Base-by-base conservation (phyloP, 192 early-diverging fungal genomes). In the Kappamyces sp. region DNA sequence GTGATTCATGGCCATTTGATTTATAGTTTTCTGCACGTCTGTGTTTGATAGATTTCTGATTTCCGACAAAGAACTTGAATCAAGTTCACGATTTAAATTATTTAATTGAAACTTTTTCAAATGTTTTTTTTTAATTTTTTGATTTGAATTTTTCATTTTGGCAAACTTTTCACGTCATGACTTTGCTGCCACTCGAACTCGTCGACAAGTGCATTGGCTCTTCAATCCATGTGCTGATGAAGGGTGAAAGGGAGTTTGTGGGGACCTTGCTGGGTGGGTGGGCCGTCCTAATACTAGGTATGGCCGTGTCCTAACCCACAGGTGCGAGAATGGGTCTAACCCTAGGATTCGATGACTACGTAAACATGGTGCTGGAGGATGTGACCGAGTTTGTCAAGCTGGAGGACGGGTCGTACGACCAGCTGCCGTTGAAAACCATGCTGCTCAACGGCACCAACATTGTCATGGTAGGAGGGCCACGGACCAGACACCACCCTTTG, bases 151-250 rank as follows among this genome's bases (percentile, higher is more conserved):
- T 35, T 57, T 36, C 55, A 40, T 4, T 35, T 57, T 40, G 55
- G 55, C 47, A 57, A 57, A 46, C 44, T 12, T n/a, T 57, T 57
- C 13, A 8, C 2, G 7, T 57, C 31, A 57, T 9, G 32, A 57
- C 9, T 44, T 44, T 44, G 43, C 13, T 44, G 13, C 43, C 43
- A 44, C 43, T 44, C 43, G 96, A 99, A 68, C 82, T 99, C 43
- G 93, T 99, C 58, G 96, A 99, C 74, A 89, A 93, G 66, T 99
- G 96, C 75, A 93, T 97, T 55, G 93, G 94, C 31, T 94, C 91
- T 55, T 82, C 86, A 63, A 94, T 99, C 59, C 96, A 93, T 94
- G 94, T 99, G 1, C 70, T 96, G 44, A 94, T 99, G 93, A 97
- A 97, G 77, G 79, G 82, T 13, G 91, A 97, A 61, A 94, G 90